Base-by-base conservation (phyloP, 495 filamentous ascomycete species). In the Xanthoparmelia taractica region DNA sequence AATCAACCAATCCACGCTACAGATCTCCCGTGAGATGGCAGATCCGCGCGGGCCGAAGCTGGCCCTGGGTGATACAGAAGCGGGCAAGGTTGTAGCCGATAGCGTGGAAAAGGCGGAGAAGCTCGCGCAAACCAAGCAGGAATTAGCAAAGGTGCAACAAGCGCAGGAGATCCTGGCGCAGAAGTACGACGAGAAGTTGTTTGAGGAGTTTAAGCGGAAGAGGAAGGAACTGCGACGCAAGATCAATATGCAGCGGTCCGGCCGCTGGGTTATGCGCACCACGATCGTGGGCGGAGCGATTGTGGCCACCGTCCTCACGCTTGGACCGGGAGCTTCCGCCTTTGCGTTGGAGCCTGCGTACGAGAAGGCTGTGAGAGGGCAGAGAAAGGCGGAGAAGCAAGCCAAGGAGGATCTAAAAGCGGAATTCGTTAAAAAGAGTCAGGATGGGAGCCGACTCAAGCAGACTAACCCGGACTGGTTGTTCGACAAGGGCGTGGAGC, bases 21-120 rank as follows among this genome's bases (percentile, higher is more conserved):
- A 48, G 0, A 67, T 67, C 25, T 61, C 66, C 20, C 8, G 37
- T 17, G 48, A 67, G 36, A 65, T 67, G 66, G 66, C 61, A 8
- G 58, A 60, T 33, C 45, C 34, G 29, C n/a, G 11, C 10, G 66
- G 66, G 8, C 66, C 66, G 20, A 61, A 31, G 25, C 36, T 67
- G 5, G 20, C 57, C 12, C 52, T 67, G 25, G 66, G 66, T 8
- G 57, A 67, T n/a, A 67, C 66, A 7, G 54, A 61, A 18, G 66
- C 66, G 33, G 66, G 62, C 18, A 63, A 59, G 33, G 31, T 66
- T 33, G 60, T 63, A 11, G 60, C 43, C 25, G 65, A 66, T n/a
- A 41, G 60, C 34, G 56, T 66, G 18, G 56, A 66, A 43, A 34
- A 55, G 20, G n/a, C n/a, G n/a, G n/a, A n/a, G n/a, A n/a, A n/a